Conservation (phyloP, 768 basidiomycete species). For the Cystobasidiopsis lactophilus region DNA sequence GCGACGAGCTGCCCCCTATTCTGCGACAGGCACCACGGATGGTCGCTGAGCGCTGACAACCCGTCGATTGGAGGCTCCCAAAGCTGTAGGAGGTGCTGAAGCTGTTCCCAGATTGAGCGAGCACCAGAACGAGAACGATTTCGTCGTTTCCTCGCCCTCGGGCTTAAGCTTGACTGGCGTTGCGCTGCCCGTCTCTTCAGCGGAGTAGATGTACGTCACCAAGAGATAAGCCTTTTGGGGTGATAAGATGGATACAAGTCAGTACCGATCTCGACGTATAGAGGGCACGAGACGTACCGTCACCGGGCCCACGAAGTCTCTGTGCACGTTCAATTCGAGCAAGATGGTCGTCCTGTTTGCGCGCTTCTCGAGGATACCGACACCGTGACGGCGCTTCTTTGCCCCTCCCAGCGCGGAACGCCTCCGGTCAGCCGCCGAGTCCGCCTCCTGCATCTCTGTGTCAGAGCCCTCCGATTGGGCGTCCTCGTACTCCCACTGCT, state of each 20-base stretch:
- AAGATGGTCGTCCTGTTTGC: slow-evolving; percentile 75
- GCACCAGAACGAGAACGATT: slow-evolving; percentile 57
- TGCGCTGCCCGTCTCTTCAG: slow-evolving; percentile 39
- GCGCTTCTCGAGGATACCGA: slow-evolving; percentile 60
- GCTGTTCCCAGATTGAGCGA: slow-evolving; percentile 52
- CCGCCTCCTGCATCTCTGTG: slow-evolving; percentile 31
- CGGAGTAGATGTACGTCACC: slow-evolving; percentile 78
- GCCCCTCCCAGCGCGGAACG: slow-evolving; percentile 23
- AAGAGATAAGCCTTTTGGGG: slow-evolving; percentile 83
- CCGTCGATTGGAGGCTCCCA: too few relatives aligned
- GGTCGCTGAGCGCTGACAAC: too few relatives aligned
- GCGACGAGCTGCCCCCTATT: too few relatives aligned
- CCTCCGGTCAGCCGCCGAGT: slow-evolving; percentile 27
- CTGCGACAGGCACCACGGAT: too few relatives aligned
- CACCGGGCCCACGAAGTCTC: slow-evolving; percentile 51
- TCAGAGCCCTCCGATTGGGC: slow-evolving; percentile 29
- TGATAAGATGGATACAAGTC: too few relatives aligned
- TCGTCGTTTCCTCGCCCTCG: background rate
- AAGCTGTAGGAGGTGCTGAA: too few relatives aligned
- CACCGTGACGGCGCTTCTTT: slow-evolving; percentile 23
- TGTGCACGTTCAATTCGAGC: slow-evolving; percentile 66
- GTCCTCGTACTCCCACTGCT: slow-evolving; percentile 96
- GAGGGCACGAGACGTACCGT: slow-evolving; percentile 41
- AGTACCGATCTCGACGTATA: background rate
- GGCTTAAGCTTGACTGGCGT: background rate